A percentile compares a stretch with the other conserved stretches of the same genome.
phyloP scores from a whole-genome alignment of 768 basidiomycete genomes.

The Russula dissimulans region DNA sequence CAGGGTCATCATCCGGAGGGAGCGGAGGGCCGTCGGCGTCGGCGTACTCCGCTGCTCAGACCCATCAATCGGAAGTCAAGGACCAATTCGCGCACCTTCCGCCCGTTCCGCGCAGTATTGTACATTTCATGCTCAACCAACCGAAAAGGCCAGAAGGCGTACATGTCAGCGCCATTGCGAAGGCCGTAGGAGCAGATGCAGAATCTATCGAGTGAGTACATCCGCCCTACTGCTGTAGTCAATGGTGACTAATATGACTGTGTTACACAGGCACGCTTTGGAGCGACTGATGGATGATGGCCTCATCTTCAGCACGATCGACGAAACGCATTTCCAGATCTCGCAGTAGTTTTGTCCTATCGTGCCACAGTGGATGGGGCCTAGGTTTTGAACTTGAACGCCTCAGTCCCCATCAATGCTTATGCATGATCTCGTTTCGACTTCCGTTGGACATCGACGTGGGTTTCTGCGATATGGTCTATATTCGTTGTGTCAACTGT shows the following conservation, averaged over 20 bases:
- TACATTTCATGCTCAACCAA: constrained; percentile 48
- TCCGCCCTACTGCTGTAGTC: not conserved
- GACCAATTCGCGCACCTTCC: constrained; percentile 41
- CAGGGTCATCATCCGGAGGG: constrained; percentile 19
- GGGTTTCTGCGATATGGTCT: not conserved
- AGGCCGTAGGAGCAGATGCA: constrained; percentile 51
- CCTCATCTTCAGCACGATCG: constrained; percentile 66
- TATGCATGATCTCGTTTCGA: not conserved
- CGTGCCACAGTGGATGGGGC: too few relatives aligned
- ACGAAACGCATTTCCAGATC: constrained; percentile 70
- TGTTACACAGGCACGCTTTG: constrained; percentile 48
- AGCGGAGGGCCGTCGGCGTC: constrained; percentile 19
- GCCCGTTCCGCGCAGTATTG: constrained; percentile 50
- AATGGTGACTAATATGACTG: not conserved
- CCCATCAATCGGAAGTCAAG: constrained; percentile 7
- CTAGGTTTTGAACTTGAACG: not conserved
- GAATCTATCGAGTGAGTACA: constrained; percentile 40
- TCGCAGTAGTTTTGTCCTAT: constrained; percentile 25
- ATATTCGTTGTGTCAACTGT: not conserved
- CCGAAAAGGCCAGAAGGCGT: constrained; percentile 53
- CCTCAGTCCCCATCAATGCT: not conserved
- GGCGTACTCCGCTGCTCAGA: constrained; percentile 30
- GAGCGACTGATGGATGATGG: constrained; percentile 77
- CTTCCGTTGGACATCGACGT: not conserved
- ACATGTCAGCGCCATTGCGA: constrained; percentile 63